Conservation (phyloP, 371 early-diverging fungal genomes). For the Mortierella sp. region DNA sequence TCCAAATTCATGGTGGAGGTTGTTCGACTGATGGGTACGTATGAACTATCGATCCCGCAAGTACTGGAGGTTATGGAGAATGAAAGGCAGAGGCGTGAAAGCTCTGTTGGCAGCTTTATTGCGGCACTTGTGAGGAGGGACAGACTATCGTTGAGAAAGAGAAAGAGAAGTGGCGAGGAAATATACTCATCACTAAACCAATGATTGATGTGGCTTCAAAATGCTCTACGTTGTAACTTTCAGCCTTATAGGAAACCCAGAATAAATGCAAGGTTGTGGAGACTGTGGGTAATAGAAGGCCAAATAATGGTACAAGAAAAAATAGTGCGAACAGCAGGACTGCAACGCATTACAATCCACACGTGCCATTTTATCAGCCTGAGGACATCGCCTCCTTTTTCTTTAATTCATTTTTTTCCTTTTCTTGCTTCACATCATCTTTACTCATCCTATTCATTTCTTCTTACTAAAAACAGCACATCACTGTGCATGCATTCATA, state of each 20-base stretch:
- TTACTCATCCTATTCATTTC: neutral
- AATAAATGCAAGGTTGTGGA: no score
- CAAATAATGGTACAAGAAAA: no score
- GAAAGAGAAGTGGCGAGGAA: no score
- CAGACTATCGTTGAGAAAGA: neutral
- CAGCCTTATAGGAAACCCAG: no score
- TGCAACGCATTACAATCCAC: no score
- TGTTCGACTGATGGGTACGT: neutral
- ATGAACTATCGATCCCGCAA: neutral
- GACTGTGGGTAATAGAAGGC: no score
- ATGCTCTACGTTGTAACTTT: no score
- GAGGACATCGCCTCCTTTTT: no score
- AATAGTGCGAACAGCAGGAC: no score
- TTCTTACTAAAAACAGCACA: neutral
- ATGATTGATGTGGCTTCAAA: no score
- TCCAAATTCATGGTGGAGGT: neutral
- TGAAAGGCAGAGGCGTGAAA: neutral
- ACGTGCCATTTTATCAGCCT: neutral
- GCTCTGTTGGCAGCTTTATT: neutral
- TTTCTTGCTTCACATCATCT: neutral
- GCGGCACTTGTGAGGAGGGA: neutral
- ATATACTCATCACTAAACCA: no score
- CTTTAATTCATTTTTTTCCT: neutral
- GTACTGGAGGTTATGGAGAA: neutral
- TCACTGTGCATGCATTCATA: neutral